Evolutionary conservation across 2,329 filamentous ascomycete genomes (phyloP).

Genomic region (Trichoderma brevicompactum): DNA sequence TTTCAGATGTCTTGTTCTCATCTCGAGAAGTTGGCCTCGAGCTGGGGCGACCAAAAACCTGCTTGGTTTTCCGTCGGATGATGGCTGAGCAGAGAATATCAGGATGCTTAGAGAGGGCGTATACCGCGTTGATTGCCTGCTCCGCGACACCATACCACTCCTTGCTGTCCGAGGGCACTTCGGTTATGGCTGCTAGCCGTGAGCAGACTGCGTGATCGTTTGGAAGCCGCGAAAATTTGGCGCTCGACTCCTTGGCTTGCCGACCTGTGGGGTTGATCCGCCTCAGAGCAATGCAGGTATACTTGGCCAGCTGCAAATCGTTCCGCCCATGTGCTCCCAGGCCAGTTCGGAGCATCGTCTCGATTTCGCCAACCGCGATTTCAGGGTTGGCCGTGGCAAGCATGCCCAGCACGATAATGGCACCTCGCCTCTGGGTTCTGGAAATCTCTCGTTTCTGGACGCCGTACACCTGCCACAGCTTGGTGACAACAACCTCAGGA

Average conservation of each 20-base stretch:
- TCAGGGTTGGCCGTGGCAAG: conserved; percentile 89
- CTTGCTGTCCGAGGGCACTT: conserved; percentile 85
- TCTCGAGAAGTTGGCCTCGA: conserved; percentile 47
- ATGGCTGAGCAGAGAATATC: conserved; percentile 92
- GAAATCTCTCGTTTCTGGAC: conserved; percentile 94
- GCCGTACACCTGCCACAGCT: conserved; percentile 97
- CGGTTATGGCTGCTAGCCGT: conserved; percentile 80
- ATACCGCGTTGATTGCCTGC: conserved; percentile 94
- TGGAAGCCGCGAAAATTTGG: conserved; percentile 75
- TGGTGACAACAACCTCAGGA: conserved; percentile 81
- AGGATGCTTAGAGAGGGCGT: conserved; percentile 89
- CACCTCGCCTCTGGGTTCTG: conserved; percentile 82
- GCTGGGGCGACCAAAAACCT: conserved; percentile 68
- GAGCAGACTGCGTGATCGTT: conserved; percentile 90
- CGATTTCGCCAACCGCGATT: conserved; percentile 93
- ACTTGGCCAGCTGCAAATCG: conserved; percentile 89
- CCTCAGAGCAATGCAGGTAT: conserved; percentile 89
- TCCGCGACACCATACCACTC: conserved; percentile 97
- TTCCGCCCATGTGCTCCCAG: conserved; percentile 78
- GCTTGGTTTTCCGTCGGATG: conserved; percentile 80
- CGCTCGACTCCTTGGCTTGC: conserved; percentile 71
- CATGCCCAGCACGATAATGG: conserved; percentile 98
- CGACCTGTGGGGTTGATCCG: conserved; percentile 87
- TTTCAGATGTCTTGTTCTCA: conserved; percentile 44
- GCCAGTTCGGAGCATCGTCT: conserved; percentile 89